These are phyloP conservation scores for Garcileccinum viscosum DNA, from an alignment of 1,284 basidiomycete species.

Conservation along the genomic window DNA sequence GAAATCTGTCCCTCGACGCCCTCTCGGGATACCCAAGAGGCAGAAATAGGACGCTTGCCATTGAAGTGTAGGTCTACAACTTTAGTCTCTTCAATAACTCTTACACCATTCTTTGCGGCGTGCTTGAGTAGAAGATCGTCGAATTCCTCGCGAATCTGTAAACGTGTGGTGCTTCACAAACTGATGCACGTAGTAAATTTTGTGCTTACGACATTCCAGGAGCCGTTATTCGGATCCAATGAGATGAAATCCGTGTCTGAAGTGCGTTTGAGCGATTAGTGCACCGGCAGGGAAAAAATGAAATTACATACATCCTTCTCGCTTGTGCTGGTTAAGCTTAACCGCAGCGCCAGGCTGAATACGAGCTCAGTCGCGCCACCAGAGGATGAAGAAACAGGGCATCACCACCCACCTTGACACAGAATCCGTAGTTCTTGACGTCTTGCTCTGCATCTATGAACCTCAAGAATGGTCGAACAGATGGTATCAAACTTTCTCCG, in stretches of 20 bases:
- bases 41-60: constrained; percentile 43
- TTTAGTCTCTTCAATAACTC: constrained; percentile 46
- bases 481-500: neutral
- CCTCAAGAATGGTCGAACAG: neutral
- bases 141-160: no score
- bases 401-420: neutral
- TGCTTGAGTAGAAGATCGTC: no score
- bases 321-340: constrained; percentile 43
- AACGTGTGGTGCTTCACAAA: constrained; percentile 14
- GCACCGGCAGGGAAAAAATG: neutral
- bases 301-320: constrained; percentile 44
- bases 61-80: constrained; percentile 46
- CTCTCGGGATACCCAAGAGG: constrained; percentile 12
- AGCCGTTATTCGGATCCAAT: neutral
- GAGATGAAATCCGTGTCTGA: neutral
- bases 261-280: neutral
- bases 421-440: neutral
- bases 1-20: no score
- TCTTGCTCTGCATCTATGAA: neutral
- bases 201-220: neutral
- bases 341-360: constrained; percentile 45
- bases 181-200: neutral
- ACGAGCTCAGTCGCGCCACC: neutral
- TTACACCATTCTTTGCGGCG: constrained; percentile 39
- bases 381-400: neutral